Base-by-base conservation (phyloP, 164 flowering plant species). In the Santalum album region DNA sequence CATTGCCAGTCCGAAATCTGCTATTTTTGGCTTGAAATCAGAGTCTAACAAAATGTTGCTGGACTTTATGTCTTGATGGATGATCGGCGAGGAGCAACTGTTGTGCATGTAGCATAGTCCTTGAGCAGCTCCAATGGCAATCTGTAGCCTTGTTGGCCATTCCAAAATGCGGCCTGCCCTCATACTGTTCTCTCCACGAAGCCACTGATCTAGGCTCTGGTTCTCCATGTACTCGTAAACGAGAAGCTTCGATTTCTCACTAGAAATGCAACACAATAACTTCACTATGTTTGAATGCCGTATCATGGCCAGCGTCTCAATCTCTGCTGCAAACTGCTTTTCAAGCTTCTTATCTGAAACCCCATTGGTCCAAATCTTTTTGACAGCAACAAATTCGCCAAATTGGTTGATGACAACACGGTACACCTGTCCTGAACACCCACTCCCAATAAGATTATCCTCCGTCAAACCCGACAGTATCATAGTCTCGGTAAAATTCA, bases 31-130 rank as follows among this genome's bases (percentile, higher is more conserved):
- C 35, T 73, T 76, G 68, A 85, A 83, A 25, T 78, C 70, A 4
- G 74, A 52, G 55, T 83, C 92, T 29, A 87, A 53, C 35, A 87
- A 56, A 17, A 87, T 81, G 29, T 87, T 87, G 72, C 87, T 85
- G 7, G 86, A 78, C 54, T 87, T 87, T 26, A 87, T 70, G 53
- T 85, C 96, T 2, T 92, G 65, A 39, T 87, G 96, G 38, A 85
- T 61, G 36, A 87, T 72, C 0, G 86, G 70, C 0, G 90, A 86
- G 0, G 75, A 65, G 62, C 83, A 77, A 38, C 69, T 71, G 59
- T 84, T 84, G 65, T 87, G 96, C 82, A 87, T 69, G 60, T 85
- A 83, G 65, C 70, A 62, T 10, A 87, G 77, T 16, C 96, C 96
- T 34, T 69, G 76, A 1, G 96, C 92, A 10, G 79, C 77, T 18